Evolutionary conservation across 2,329 filamentous ascomycete species (phyloP).

Genomic region (Annulohypoxylon truncatum): DNA sequence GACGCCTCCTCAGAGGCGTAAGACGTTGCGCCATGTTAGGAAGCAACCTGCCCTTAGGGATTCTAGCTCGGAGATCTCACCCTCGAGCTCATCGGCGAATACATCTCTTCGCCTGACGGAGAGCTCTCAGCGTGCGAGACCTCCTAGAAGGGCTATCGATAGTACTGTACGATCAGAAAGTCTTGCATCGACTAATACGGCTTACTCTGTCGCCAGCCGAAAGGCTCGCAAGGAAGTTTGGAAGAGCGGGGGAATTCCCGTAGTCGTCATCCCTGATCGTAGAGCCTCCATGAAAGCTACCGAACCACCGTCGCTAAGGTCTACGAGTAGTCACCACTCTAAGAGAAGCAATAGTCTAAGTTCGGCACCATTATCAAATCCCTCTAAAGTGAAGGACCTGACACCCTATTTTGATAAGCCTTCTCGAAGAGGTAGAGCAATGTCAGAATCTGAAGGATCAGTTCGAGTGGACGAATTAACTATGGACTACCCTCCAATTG

Average conservation of each 20-base stretch:
- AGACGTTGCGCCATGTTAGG: slow-evolving; percentile 70
- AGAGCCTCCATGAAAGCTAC: slow-evolving; percentile 64
- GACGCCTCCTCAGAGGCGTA: slow-evolving; percentile 58
- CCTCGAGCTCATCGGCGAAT: slow-evolving; percentile 58
- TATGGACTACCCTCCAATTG: slow-evolving; percentile 69
- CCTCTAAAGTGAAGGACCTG: slow-evolving; percentile 56
- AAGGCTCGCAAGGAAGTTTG: slow-evolving; percentile 69
- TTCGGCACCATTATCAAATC: slow-evolving; percentile 59
- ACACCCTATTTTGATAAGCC: slow-evolving; percentile 58
- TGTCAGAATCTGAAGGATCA: slow-evolving; percentile 62
- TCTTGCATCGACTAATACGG: slow-evolving; percentile 60
- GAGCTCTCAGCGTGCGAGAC: slow-evolving; percentile 47
- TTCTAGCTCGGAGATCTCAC: slow-evolving; percentile 56
- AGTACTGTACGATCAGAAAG: slow-evolving; percentile 57
- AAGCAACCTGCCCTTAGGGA: slow-evolving; percentile 61
- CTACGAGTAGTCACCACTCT: slow-evolving; percentile 69
- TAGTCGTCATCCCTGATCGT: slow-evolving; percentile 71
- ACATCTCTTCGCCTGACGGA: slow-evolving; percentile 54
- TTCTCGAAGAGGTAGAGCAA: slow-evolving; percentile 55
- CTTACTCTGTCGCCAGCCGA: slow-evolving; percentile 63
- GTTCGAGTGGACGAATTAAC: slow-evolving; percentile 62
- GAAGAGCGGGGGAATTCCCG: slow-evolving; percentile 70
- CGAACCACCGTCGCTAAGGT: slow-evolving; percentile 67
- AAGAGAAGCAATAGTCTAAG: slow-evolving; percentile 64
- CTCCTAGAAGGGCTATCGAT: slow-evolving; percentile 44